Base-by-base conservation (phyloP, 371 early-diverging fungal species). In the Chytridium lagenaria region DNA sequence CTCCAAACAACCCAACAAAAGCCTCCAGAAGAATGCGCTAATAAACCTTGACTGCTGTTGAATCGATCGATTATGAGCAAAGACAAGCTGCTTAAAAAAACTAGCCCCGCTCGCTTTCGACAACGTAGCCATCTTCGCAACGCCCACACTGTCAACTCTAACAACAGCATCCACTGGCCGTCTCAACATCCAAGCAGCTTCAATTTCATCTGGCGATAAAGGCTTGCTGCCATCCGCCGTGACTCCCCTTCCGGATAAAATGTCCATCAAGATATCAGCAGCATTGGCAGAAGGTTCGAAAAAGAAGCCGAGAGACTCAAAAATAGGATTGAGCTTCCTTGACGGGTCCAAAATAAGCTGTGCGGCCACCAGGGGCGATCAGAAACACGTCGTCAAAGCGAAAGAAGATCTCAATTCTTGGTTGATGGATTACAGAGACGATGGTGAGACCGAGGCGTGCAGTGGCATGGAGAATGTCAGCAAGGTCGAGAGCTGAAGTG, bases 351-450 rank as follows among this genome's bases (percentile, higher is more conserved):
- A 93, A 91, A 76, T 92, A 97, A 38, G 94, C 87, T 59, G 91
- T 84, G 50, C 86, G 82, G 1, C 95, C 94, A 34, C 90, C 92
- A 23, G 76, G 67, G 31, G 92, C 90, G 61, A 98, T 82, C 66
- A 97, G 78, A 28, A 97, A 81, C 3, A 98, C 84, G 49, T 92
- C 90, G 81, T 95, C 94, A 86, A 98, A 97, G 71, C 91, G 76
- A 23, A 91, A 87, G 64, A 94, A 94, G 71, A 96, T 96, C 71
- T 97, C 92, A 37, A 91, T 88, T 15, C 96, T 88, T 5, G 98
- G 98, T 77, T 97, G 81, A 79, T 98, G 98, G 59, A 99, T 95
- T 26, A 96, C 95, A 55, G 93, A 90, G 1, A 97, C 84, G 39
- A 97, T 89, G 0, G 96, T 97, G 44, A 77, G 76, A 1, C 80